A percentile compares a stretch with the other conserved stretches of the same genome.
Conservation (phyloP, 2,329 filamentous ascomycete species). For the Chaetomiaceae sp. region DNA sequence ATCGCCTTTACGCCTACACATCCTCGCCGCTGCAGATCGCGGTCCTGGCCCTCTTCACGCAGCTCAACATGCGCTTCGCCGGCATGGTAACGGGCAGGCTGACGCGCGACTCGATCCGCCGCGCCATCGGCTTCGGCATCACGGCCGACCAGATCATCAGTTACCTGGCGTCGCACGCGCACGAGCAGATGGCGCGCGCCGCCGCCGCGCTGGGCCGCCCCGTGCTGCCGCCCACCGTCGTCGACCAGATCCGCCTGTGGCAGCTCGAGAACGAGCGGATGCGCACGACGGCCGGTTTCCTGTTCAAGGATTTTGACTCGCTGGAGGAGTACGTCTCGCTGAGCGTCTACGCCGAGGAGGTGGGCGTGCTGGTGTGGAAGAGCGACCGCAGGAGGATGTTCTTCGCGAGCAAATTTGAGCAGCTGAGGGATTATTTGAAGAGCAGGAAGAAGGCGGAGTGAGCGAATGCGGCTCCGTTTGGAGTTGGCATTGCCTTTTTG, state of each 20-base stretch:
- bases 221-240: constrained; percentile 86
- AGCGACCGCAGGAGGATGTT: constrained; percentile 76
- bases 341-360: constrained; percentile 74
- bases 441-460: constrained; percentile 50
- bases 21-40: constrained; percentile 90
- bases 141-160: constrained; percentile 92
- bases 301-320: constrained; percentile 83
- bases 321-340: constrained; percentile 64
- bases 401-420: constrained; percentile 87
- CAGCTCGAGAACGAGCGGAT: constrained; percentile 96
- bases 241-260: constrained; percentile 96
- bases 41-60: constrained; percentile 83
- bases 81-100: constrained; percentile 92
- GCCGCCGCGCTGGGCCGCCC: constrained; percentile 54
- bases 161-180: constrained; percentile 86
- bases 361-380: constrained; percentile 85
- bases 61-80: constrained; percentile 82
- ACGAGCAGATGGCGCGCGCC: constrained; percentile 81
- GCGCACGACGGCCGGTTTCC: constrained; percentile 72
- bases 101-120: constrained; percentile 79
- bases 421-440: constrained; percentile 75
- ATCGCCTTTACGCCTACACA: constrained; percentile 95
- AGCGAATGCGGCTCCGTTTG: constrained; percentile 1
- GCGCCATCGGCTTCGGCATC: constrained; percentile 84
- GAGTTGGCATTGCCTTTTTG: background rate